These are phyloP conservation scores for Physcia stellaris DNA, from an alignment of 495 filamentous ascomycete genomes.

Conservation along the genomic window DNA sequence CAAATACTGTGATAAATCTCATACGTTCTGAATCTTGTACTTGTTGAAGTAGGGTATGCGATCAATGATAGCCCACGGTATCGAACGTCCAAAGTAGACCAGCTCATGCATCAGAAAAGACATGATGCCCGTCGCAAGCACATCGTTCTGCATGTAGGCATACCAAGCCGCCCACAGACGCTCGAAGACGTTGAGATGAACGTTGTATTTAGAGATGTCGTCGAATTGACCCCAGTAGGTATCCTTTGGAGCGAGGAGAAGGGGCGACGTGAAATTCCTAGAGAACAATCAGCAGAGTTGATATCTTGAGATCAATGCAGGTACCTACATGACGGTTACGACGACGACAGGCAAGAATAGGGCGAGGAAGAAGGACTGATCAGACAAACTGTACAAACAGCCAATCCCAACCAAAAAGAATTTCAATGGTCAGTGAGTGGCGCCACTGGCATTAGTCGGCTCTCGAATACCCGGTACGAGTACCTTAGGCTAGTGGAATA, in stretches of 20 bases:
- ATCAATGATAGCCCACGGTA: slow-evolving; percentile 93
- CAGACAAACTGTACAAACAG: too few species aligned
- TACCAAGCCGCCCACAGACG: slow-evolving; percentile 91
- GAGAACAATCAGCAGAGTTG: too few species aligned
- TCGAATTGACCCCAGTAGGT: slow-evolving; percentile 75
- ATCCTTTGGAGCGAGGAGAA: slow-evolving; percentile 34
- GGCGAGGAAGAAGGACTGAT: too few species aligned
- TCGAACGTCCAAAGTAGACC: slow-evolving; percentile 83
- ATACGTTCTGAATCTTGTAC: slow-evolving; percentile 86
- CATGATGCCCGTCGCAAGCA: slow-evolving; percentile 90
- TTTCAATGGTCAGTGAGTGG: too few species aligned
- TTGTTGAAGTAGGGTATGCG: slow-evolving; percentile 70
- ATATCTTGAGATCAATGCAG: too few species aligned
- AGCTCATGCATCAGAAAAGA: slow-evolving; percentile 90
- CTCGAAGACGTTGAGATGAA: slow-evolving; percentile 74
- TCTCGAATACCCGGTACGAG: too few species aligned
- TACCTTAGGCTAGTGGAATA: too few species aligned
- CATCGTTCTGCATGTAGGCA: slow-evolving; percentile 96
- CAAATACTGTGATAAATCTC: slow-evolving; percentile 13
- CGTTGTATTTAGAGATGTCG: slow-evolving; percentile 74
- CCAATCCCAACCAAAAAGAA: too few species aligned
- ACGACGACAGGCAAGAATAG: too few species aligned
- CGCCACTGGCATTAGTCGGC: too few species aligned
- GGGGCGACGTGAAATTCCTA: slow-evolving; percentile 43
- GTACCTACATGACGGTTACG: too few species aligned